Percentiles rank a stretch among this genome's conserved stretches.
phyloP scores from a whole-genome alignment of 2,329 filamentous ascomycete genomes.

The Teratosphaeria nubilosa region DNA sequence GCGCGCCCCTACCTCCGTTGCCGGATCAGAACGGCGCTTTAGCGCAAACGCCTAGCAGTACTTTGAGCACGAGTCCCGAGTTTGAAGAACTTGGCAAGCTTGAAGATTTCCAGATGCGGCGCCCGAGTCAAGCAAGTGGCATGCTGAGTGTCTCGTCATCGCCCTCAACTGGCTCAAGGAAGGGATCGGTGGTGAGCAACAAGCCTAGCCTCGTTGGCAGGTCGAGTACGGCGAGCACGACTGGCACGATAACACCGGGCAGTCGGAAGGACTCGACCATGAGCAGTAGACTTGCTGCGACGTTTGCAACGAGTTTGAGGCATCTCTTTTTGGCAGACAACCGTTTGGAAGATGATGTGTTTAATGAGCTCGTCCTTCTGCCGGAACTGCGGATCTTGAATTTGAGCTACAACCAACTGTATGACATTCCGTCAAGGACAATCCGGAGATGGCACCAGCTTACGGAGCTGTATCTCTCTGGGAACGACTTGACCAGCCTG shows the following conservation, averaged over 20 bases:
- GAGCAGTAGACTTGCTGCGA: constrained; percentile 68
- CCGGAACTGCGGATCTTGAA: constrained; percentile 82
- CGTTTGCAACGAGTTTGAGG: constrained; percentile 76
- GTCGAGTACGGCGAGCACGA: constrained; percentile 67
- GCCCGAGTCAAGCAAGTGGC: constrained; percentile 74
- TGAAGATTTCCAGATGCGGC: constrained; percentile 53
- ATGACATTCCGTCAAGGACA: constrained; percentile 80
- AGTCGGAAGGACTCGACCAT: constrained; percentile 80
- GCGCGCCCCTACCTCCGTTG: constrained; percentile 46
- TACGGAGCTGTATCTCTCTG: constrained; percentile 85
- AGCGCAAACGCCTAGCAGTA: not conserved
- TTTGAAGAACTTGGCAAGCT: constrained; percentile 65
- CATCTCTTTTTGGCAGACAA: constrained; percentile 90
- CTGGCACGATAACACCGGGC: constrained; percentile 45
- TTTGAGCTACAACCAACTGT: constrained; percentile 87
- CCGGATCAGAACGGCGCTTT: constrained; percentile 6
- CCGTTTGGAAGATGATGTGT: constrained; percentile 85
- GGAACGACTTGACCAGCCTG: constrained; percentile 83
- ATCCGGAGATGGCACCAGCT: constrained; percentile 85
- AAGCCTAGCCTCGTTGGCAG: constrained; percentile 47
- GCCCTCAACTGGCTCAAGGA: constrained; percentile 41
- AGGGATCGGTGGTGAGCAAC: constrained; percentile 75
- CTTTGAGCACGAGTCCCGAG: constrained; percentile 52
- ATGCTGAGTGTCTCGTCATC: constrained; percentile 52
- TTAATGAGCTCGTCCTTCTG: constrained; percentile 77